Evolutionary conservation across 148 eudicot species (phyloP).

Genomic region (Linanthus parryae): DNA sequence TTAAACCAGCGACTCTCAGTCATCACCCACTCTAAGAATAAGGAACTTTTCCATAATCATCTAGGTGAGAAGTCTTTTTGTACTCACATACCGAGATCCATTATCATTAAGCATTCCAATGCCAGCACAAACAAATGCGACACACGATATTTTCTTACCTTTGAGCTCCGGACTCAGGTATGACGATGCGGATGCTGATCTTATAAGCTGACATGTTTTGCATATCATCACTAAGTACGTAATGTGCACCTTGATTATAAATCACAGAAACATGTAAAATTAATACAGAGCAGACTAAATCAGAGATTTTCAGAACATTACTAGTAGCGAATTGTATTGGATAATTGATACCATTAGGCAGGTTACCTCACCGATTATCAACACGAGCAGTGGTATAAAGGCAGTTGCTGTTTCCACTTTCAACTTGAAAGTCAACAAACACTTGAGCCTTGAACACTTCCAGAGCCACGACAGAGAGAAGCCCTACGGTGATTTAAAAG

Average conservation of each 20-base stretch:
- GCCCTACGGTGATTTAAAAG: too few relatives aligned
- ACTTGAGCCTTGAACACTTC: too few relatives aligned
- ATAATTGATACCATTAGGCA: slow-evolving; percentile 7
- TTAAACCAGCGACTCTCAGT: too few relatives aligned
- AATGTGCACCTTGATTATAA: too few relatives aligned
- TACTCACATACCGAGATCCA: slow-evolving; percentile 7
- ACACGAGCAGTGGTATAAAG: slow-evolving; percentile 10
- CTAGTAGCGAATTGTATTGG: slow-evolving; percentile 4
- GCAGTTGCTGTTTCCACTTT: slow-evolving; percentile 10
- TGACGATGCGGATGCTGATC: slow-evolving; percentile 8
- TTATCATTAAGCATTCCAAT: slow-evolving; percentile 12
- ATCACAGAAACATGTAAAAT: background rate
- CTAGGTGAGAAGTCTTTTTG: too few relatives aligned
- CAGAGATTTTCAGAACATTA: slow-evolving; percentile 4
- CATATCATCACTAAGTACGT: background rate
- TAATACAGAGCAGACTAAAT: slow-evolving; percentile 1
- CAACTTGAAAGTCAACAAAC: slow-evolving; percentile 11
- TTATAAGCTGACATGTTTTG: slow-evolving; percentile 8
- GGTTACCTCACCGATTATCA: too few relatives aligned
- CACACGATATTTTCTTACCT: slow-evolving; percentile 7
- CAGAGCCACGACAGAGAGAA: too few relatives aligned
- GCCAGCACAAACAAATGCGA: slow-evolving; percentile 12
- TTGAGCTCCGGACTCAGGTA: slow-evolving; percentile 11
- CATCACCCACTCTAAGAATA: too few relatives aligned
- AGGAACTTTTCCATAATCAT: too few relatives aligned